These are phyloP conservation scores for Linum lewisii DNA, from an alignment of 345 rosid species.

Conservation along the genomic window DNA sequence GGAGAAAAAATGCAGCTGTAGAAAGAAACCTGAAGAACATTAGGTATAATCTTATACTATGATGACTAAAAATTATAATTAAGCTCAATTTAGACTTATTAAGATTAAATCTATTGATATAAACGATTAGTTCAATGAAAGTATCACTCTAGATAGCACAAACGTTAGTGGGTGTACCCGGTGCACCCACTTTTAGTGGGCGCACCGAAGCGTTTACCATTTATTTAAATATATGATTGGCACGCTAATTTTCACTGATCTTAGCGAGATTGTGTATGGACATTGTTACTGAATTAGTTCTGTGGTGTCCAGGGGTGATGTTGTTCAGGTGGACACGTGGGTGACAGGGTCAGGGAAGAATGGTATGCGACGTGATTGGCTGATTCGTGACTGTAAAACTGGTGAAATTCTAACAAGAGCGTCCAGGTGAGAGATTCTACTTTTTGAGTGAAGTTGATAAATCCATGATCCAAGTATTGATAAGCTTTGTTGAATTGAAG, in stretches of 20 bases:
- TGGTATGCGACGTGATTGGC: conserved; percentile 98
- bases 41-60: no score
- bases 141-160: no score
- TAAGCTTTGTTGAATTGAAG: background rate
- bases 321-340: conserved; percentile 85
- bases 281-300: conserved; percentile 3
- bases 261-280: background rate
- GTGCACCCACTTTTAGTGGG: no score
- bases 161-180: no score
- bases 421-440: conserved; percentile 57
- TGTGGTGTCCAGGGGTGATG: conserved; percentile 69
- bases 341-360: conserved; percentile 81
- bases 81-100: no score
- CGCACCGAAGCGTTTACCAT: no score
- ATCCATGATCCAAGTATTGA: background rate
- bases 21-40: no score
- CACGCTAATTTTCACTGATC: background rate
- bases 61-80: no score
- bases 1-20: no score
- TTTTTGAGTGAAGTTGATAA: background rate
- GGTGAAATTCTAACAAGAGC: conserved; percentile 85
- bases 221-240: no score
- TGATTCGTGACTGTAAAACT: conserved; percentile 55
- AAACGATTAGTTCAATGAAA: no score
- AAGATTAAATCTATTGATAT: no score